phyloP scores from a whole-genome alignment of 129 eudicot genomes.

The Saussurea involucrata region DNA sequence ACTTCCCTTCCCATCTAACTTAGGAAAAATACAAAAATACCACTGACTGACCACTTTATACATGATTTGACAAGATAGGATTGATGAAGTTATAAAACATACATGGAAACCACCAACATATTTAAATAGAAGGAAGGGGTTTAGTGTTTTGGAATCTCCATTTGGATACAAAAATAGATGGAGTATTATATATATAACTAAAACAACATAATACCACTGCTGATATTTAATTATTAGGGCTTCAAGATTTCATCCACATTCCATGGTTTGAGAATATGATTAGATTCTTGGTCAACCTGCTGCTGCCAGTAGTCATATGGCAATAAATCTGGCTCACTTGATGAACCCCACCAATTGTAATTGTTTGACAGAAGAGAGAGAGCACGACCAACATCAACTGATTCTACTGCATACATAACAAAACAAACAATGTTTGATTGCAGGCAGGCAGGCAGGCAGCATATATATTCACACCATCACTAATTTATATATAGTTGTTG shows the following conservation, averaged over 20 bases:
- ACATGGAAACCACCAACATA: background rate
- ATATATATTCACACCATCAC: background rate
- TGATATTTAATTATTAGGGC: no score
- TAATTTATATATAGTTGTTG: background rate
- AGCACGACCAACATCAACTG: conserved; percentile 72
- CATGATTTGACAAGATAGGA: no score
- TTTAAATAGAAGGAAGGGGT: background rate
- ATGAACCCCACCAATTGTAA: conserved; percentile 57
- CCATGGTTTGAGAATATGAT: conserved; percentile 26
- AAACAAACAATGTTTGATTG: background rate
- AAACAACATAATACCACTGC: background rate
- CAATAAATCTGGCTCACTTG: conserved; percentile 38
- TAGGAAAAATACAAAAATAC: no score
- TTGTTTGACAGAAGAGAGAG: conserved; percentile 99
- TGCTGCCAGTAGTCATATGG: conserved; percentile 64
- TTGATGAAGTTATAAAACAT: background rate
- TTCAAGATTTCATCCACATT: conserved; percentile 30
- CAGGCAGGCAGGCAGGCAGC: no score
- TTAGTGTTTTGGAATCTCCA: background rate
- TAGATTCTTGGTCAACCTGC: conserved; percentile 39
- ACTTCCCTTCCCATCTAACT: background rate
- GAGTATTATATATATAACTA: background rate
- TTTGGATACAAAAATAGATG: background rate
- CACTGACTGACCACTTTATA: no score
- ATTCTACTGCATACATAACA: conserved; percentile 31